Percentiles rank a stretch among this genome's conserved stretches.
These are phyloP conservation scores for Lentinula lateritia DNA, from an alignment of 768 basidiomycete genomes.

Conservation along the genomic window DNA sequence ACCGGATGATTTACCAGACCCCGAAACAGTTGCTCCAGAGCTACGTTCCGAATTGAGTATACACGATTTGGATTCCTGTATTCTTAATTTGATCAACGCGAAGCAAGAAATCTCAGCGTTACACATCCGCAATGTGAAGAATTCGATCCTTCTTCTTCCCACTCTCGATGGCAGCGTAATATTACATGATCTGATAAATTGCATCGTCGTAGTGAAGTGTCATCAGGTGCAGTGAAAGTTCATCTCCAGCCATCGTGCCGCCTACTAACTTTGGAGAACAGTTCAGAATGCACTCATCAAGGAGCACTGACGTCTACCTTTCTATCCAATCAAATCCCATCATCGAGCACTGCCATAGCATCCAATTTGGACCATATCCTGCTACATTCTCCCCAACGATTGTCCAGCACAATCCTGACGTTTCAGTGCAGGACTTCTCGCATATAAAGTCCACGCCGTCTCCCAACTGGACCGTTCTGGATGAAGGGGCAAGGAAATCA, in stretches of 20 bases:
- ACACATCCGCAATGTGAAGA: constrained; percentile 55
- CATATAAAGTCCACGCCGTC: constrained; percentile 74
- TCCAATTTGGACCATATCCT: constrained; percentile 68
- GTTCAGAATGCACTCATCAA: constrained; percentile 87
- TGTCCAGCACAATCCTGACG: constrained; percentile 27
- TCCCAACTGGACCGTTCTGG: constrained; percentile 61
- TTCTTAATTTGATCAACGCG: constrained; percentile 46
- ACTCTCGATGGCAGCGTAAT: constrained; percentile 65
- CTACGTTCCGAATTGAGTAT: constrained; percentile 51
- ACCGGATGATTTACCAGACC: constrained; percentile 29
- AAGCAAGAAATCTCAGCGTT: constrained; percentile 42
- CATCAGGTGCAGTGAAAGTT: constrained; percentile 58
- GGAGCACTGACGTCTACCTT: constrained; percentile 58
- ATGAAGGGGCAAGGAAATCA: constrained; percentile 9
- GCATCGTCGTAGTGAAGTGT: constrained; percentile 65
- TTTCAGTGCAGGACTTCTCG: constrained; percentile 78
- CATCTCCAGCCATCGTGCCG: not conserved
- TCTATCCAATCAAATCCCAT: constrained; percentile 66
- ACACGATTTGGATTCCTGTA: constrained; percentile 58
- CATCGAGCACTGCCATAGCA: constrained; percentile 65
- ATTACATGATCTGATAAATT: constrained; percentile 56
- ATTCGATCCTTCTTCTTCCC: constrained; percentile 64
- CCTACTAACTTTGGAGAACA: constrained; percentile 21
- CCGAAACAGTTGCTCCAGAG: constrained; percentile 25
- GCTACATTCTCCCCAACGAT: constrained; percentile 15